Evolutionary conservation across 345 rosid genomes (phyloP), one percentile per base, ranked within the genome.

Genomic region (Hibiscus mutabilis): DNA sequence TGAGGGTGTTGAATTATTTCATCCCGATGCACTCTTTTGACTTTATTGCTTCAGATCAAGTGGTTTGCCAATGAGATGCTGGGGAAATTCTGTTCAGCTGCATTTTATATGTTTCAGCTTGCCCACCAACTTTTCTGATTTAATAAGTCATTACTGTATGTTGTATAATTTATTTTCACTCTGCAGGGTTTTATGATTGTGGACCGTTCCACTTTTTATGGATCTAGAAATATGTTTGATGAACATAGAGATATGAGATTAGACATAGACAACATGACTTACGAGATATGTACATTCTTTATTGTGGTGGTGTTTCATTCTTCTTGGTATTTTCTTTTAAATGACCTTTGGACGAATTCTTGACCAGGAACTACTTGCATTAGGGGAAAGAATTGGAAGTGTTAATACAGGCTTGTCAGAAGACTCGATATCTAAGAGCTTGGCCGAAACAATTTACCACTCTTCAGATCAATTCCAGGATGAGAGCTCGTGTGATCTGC

Each of bases 321-420:
- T 21, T 22, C 5, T 22, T n/a, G n/a, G 47, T 7, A 12, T 40
- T 13, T 42, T 72, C 18, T 31, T 25, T 59, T 72, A n/a, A 72
- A 24, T 65, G 6, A 35, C 60, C 14, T n/a, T n/a, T 59, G 52
- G 29, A 55, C 71, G 64, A 52, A 71, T 74, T 55, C 31, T 16
- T 60, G 72, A 37, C 18, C 87, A 93, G 97, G 98, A 93, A 56
- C 78, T 91, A 63, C 88, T 93, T 76, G 97, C 87, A 47, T 75
- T 93, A 27, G 96, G 91, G 25, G 98, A 91, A 79, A 91, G 96
- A 78, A 93, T 93, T 52, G 98, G 97, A 53, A 83, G 65, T 69
- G 97, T 91, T 21, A 91, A 76, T 75, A 93, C 97, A 2, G 97
- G 97, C 49, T 76, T 93, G 82, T 78, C 93, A 2, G 91, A 81